Conservation (phyloP, 352 stramenopile species). For the Pythium oligandrum region DNA sequence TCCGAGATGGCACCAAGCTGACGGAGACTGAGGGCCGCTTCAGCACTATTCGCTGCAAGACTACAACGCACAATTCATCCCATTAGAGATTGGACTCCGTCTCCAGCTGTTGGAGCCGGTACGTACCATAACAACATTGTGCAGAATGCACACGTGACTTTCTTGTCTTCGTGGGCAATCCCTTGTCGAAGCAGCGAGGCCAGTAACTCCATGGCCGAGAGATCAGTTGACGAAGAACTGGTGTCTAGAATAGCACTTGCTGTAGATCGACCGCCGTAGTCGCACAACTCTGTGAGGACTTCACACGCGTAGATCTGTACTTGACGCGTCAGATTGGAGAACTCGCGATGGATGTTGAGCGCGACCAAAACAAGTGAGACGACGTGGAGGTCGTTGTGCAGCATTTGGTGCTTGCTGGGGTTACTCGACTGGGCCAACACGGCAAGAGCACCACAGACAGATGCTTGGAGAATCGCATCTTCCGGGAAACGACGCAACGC, state of each 20-base stretch:
- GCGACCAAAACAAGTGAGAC: conserved; percentile 39
- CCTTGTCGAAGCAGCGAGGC: conserved; percentile 51
- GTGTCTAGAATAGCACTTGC: conserved; percentile 39
- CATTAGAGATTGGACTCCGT: no score
- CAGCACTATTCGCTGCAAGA: conserved; percentile 42
- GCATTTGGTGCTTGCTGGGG: conserved; percentile 55
- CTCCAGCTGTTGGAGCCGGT: no score
- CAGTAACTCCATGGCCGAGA: conserved; percentile 35
- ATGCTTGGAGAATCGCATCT: conserved; percentile 66
- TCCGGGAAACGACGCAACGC: conserved; percentile 49
- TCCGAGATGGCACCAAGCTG: conserved; percentile 55
- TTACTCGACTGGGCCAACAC: conserved; percentile 56
- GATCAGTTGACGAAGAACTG: conserved; percentile 14
- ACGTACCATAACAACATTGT: conserved; percentile 58
- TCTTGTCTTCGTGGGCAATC: conserved; percentile 60
- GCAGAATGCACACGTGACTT: conserved; percentile 63
- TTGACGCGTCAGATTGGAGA: conserved; percentile 70
- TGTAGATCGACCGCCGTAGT: conserved; percentile 40
- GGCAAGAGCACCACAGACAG: conserved; percentile 52
- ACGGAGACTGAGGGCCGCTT: conserved; percentile 34
- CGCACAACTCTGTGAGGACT: conserved; percentile 62
- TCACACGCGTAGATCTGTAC: conserved; percentile 79
- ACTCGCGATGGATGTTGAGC: conserved; percentile 51
- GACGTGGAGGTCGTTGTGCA: conserved; percentile 25
- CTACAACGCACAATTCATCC: conserved; percentile 13